These are phyloP conservation scores for Cladosporium sp. DNA, from an alignment of 2,329 filamentous ascomycete genomes.

Conservation along the genomic window DNA sequence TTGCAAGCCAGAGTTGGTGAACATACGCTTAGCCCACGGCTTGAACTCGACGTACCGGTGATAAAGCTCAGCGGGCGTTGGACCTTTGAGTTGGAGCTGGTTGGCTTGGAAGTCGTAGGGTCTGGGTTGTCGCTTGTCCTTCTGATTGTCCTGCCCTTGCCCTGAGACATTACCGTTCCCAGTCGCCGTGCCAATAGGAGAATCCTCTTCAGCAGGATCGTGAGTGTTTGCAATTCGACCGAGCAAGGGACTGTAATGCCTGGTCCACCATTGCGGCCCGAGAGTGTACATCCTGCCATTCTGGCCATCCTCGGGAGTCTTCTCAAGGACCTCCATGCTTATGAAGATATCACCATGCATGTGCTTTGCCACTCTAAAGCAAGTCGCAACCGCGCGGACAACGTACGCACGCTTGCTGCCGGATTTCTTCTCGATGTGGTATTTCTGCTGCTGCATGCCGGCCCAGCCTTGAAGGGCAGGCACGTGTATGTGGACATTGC, in stretches of 20 bases:
- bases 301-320: slow-evolving; percentile 60
- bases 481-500: slow-evolving; percentile 76
- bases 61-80: slow-evolving; percentile 77
- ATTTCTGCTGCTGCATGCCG: slow-evolving; percentile 66
- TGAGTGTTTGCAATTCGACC: slow-evolving; percentile 73
- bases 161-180: slow-evolving; percentile 11
- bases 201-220: slow-evolving; percentile 50
- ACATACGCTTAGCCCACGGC: slow-evolving; percentile 87
- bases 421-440: slow-evolving; percentile 76
- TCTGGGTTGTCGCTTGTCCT: slow-evolving; percentile 57
- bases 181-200: neutral
- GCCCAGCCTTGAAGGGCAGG: slow-evolving; percentile 66
- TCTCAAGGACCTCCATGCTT: slow-evolving; percentile 76
- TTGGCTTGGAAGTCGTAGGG: slow-evolving; percentile 84
- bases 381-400: slow-evolving; percentile 66
- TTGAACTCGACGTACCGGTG: slow-evolving; percentile 93
- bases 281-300: slow-evolving; percentile 74
- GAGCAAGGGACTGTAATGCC: slow-evolving; percentile 87
- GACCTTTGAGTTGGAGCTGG: slow-evolving; percentile 83
- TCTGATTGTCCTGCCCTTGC: slow-evolving; percentile 20
- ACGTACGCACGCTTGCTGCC: slow-evolving; percentile 86
- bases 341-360: slow-evolving; percentile 72
- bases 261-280: slow-evolving; percentile 74
- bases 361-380: slow-evolving; percentile 62
- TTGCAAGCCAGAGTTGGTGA: slow-evolving; percentile 73